These are phyloP conservation scores for Lentinula novae-zelandiae DNA, from an alignment of 1,284 basidiomycete species.

Conservation along the genomic window DNA sequence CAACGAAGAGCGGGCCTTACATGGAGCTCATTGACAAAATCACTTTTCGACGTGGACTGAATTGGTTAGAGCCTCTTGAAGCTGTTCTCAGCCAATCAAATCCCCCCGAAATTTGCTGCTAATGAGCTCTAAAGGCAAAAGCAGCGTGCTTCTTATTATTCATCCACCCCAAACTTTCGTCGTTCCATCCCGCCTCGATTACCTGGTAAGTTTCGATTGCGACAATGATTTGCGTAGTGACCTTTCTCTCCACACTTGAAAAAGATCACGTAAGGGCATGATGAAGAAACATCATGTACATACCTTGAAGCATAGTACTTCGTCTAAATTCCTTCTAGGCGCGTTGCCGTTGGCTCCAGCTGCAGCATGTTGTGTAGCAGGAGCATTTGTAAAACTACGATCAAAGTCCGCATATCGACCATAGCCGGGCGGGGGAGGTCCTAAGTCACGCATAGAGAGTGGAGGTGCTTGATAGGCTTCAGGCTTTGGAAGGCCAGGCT, in stretches of 20 bases:
- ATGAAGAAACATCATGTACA: slow-evolving; percentile 10
- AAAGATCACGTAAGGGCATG: slow-evolving; percentile 7
- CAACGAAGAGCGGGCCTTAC: too few species aligned
- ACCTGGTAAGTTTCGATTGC: slow-evolving; percentile 58
- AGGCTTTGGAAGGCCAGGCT: slow-evolving; percentile 66
- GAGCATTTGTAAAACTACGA: slow-evolving; percentile 43
- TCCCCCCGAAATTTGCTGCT: too few species aligned
- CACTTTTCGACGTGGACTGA: too few species aligned
- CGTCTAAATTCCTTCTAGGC: slow-evolving; percentile 76
- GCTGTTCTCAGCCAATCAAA: too few species aligned
- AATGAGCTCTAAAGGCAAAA: too few species aligned
- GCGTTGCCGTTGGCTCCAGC: slow-evolving; percentile 27
- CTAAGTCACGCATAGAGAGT: slow-evolving; percentile 74
- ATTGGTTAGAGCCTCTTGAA: too few species aligned
- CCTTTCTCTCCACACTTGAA: slow-evolving; percentile 82
- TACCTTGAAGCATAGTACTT: slow-evolving; percentile 90
- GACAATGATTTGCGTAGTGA: slow-evolving; percentile 93
- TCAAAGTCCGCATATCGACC: slow-evolving; percentile 83
- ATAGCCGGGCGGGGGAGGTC: slow-evolving; percentile 90
- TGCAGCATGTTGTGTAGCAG: slow-evolving; percentile 22
- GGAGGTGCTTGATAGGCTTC: slow-evolving; percentile 81
- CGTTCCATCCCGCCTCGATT: slow-evolving; percentile 71
- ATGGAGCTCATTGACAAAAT: too few species aligned
- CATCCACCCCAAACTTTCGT: slow-evolving; percentile 33
- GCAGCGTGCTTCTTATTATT: background rate